phyloP scores from a whole-genome alignment of 2,329 filamentous ascomycete species.

The Penicillium aurantiogriseum region DNA sequence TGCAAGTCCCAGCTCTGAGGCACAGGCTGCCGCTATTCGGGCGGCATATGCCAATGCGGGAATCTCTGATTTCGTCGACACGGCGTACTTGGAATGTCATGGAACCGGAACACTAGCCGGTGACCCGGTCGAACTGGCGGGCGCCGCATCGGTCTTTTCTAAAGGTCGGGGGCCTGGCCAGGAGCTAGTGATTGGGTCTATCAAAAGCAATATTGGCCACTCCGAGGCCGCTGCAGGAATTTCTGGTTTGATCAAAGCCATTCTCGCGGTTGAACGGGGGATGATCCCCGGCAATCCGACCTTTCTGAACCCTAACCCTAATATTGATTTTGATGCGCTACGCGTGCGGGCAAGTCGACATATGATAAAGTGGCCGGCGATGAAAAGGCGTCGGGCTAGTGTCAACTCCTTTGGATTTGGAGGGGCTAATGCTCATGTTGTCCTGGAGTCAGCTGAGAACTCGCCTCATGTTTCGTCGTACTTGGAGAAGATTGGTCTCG shows the following conservation, averaged over 20 bases:
- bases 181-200: background rate
- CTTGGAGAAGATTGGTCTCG: too few species aligned
- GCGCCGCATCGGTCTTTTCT: background rate
- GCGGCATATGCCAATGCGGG: conserved; percentile 24
- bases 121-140: background rate
- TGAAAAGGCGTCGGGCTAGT: conserved; percentile 2
- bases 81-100: background rate
- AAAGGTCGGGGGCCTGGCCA: background rate
- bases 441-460: conserved; percentile 5
- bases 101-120: background rate
- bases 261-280: background rate
- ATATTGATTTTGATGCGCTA: background rate
- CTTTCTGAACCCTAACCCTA: background rate
- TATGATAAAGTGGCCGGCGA: background rate
- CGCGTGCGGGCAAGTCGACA: background rate
- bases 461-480: too few species aligned
- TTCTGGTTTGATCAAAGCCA: background rate
- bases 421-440: conserved; percentile 13
- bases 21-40: conserved; percentile 29
- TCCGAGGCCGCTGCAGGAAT: background rate
- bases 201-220: background rate
- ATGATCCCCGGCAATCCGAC: background rate
- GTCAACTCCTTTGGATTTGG: conserved; percentile 25
- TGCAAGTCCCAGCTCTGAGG: conserved; percentile 36
- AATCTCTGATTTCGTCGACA: background rate